phyloP scores from a whole-genome alignment of 805 yeast species.

The Kregervanrija pseudodelftensis region DNA sequence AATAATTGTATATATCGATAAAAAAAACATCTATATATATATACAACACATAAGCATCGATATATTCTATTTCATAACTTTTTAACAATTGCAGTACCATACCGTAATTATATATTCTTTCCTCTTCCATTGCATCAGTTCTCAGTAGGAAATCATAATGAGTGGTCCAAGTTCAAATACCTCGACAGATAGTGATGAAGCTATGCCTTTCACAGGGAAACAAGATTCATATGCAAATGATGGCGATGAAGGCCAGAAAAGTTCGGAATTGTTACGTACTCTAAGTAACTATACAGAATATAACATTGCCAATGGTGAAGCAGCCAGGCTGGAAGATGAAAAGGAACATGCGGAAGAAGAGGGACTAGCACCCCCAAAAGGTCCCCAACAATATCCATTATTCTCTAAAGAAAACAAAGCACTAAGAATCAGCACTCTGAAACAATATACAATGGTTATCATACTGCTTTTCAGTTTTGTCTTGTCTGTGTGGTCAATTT shows the following conservation, averaged over 20 bases:
- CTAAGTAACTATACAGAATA: constrained; percentile 19
- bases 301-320: constrained; percentile 6
- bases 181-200: no score
- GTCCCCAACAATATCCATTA: constrained; percentile 9
- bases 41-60: no score
- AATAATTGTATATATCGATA: no score
- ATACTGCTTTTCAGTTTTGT: constrained; percentile 30
- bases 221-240: background rate
- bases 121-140: no score
- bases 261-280: constrained; percentile 11
- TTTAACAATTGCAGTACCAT: no score
- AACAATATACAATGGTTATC: constrained; percentile 11
- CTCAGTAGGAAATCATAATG: no score
- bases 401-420: constrained; percentile 12
- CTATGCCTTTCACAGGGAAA: no score
- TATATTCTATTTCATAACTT: no score
- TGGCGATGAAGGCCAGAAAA: background rate
- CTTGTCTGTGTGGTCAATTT: constrained; percentile 34
- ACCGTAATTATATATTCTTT: no score
- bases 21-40: no score
- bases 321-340: no score
- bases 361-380: constrained; percentile 1
- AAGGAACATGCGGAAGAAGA: constrained; percentile 1
- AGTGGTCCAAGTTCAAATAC: no score
- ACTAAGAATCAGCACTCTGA: constrained; percentile 10